Evolutionary conservation across 139 green algal genomes (phyloP).

Genomic region (Asterochloris erici): DNA sequence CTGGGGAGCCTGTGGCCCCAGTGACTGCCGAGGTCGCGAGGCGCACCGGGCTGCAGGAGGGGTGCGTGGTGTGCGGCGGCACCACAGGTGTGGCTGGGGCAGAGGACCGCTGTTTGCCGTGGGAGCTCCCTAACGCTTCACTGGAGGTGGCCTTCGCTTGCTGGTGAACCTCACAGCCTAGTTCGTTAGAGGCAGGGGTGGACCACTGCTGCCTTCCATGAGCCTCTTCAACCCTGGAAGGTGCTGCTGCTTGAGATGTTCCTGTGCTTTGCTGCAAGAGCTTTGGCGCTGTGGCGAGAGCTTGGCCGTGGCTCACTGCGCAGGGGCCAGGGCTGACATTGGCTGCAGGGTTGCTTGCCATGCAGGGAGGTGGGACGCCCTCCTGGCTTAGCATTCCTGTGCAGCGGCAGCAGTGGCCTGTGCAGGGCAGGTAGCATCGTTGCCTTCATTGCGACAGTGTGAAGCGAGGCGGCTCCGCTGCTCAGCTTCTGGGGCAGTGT

Average conservation of each 20-base stretch:
- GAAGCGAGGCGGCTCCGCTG: neutral
- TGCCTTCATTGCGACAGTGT: neutral
- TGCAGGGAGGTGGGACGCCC: too few relatives aligned
- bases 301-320: too few relatives aligned
- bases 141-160: neutral
- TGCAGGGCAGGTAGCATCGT: too few relatives aligned
- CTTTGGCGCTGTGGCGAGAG: too few relatives aligned
- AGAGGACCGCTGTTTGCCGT: neutral
- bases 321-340: too few relatives aligned
- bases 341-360: too few relatives aligned
- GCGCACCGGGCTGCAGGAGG: slow-evolving; percentile 37
- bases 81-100: slow-evolving; percentile 38
- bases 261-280: too few relatives aligned
- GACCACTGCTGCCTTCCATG: too few relatives aligned
- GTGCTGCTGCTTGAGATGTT: too few relatives aligned
- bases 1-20: slow-evolving; percentile 53
- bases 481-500: neutral
- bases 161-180: too few relatives aligned
- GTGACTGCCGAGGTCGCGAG: slow-evolving; percentile 38
- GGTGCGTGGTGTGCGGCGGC: slow-evolving; percentile 50
- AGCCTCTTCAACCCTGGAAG: too few relatives aligned
- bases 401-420: neutral
- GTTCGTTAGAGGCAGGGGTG: too few relatives aligned
- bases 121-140: neutral
- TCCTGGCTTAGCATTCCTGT: neutral